Percentiles rank a stretch among this genome's conserved stretches.
These are phyloP conservation scores for Lachancea dasiensis DNA, from an alignment of 805 yeast genomes.

Conservation along the genomic window DNA sequence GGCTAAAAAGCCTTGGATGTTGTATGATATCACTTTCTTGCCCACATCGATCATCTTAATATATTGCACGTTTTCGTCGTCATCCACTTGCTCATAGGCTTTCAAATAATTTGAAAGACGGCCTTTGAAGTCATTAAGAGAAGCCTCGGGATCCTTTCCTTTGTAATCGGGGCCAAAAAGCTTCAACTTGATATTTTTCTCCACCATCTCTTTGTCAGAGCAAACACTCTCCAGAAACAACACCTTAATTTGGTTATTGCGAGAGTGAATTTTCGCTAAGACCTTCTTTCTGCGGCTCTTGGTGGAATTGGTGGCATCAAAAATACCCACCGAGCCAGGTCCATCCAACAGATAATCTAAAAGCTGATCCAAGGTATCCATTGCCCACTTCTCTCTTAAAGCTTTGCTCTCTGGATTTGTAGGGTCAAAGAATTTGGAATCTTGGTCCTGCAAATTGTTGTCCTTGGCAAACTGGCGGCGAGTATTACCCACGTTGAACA, in stretches of 20 bases:
- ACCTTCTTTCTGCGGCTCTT: slow-evolving; percentile 56
- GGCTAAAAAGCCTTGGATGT: slow-evolving; percentile 81
- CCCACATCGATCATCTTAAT: slow-evolving; percentile 97
- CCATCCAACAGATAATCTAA: slow-evolving; percentile 75
- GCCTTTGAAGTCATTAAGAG: slow-evolving; percentile 74
- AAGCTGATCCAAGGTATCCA: slow-evolving; percentile 81
- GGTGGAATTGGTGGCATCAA: slow-evolving; percentile 80
- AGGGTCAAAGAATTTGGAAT: slow-evolving; percentile 83
- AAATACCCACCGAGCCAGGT: slow-evolving; percentile 87
- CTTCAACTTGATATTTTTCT: slow-evolving; percentile 77
- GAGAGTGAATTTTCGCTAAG: slow-evolving; percentile 47
- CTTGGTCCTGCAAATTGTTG: slow-evolving; percentile 42
- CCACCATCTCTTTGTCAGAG: slow-evolving; percentile 70
- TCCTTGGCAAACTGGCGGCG: slow-evolving; percentile 61
- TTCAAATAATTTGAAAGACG: slow-evolving; percentile 77
- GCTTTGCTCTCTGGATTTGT: slow-evolving; percentile 56
- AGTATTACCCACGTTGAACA: slow-evolving; percentile 94
- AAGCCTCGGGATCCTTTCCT: slow-evolving; percentile 74
- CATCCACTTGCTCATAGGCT: slow-evolving; percentile 88
- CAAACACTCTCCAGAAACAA: slow-evolving; percentile 84
- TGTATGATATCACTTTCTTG: slow-evolving; percentile 84
- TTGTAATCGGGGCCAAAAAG: slow-evolving; percentile 90
- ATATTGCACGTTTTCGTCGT: slow-evolving; percentile 68
- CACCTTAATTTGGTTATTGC: slow-evolving; percentile 65
- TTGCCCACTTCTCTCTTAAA: slow-evolving; percentile 91